These are phyloP conservation scores for Coffea humblotiana DNA, from an alignment of 305 asterid genomes.

Conservation along the genomic window DNA sequence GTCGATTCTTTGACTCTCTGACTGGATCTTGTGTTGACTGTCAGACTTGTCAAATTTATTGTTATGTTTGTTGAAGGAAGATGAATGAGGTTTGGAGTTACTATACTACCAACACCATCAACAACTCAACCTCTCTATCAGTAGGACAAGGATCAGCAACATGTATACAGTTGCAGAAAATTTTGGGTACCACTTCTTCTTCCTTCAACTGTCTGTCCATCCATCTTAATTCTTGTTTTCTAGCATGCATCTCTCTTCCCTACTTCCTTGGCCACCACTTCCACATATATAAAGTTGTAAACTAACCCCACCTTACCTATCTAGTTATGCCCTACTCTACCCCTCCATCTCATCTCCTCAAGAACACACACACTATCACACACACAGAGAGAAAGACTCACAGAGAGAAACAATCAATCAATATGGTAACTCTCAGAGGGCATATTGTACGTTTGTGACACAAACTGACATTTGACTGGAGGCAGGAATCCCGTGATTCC, in stretches of 20 bases:
- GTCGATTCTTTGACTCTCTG: conserved; percentile 40
- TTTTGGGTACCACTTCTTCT: background rate
- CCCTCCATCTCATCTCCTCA: background rate
- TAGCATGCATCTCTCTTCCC: background rate
- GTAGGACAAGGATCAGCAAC: background rate
- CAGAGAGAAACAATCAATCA: background rate
- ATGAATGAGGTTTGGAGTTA: background rate
- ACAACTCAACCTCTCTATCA: background rate
- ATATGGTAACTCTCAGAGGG: background rate
- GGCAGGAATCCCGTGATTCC: conserved; percentile 44
- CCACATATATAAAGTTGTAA: background rate
- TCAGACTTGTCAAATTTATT: conserved; percentile 31
- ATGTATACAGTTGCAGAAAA: background rate
- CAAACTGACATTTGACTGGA: conserved; percentile 24
- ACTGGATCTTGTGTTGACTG: conserved; percentile 34
- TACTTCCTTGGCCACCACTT: background rate
- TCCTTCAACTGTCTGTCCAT: background rate
- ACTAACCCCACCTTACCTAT: too few relatives aligned
- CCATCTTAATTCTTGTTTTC: background rate
- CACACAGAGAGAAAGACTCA: background rate
- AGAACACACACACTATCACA: too few relatives aligned
- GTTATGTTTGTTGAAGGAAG: conserved; percentile 12
- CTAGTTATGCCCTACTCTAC: too few relatives aligned
- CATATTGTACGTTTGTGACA: conserved; percentile 7
- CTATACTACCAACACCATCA: background rate